Base-by-base conservation (phyloP, 2,329 filamentous ascomycete species). In the Hymenoscyphus linearis region DNA sequence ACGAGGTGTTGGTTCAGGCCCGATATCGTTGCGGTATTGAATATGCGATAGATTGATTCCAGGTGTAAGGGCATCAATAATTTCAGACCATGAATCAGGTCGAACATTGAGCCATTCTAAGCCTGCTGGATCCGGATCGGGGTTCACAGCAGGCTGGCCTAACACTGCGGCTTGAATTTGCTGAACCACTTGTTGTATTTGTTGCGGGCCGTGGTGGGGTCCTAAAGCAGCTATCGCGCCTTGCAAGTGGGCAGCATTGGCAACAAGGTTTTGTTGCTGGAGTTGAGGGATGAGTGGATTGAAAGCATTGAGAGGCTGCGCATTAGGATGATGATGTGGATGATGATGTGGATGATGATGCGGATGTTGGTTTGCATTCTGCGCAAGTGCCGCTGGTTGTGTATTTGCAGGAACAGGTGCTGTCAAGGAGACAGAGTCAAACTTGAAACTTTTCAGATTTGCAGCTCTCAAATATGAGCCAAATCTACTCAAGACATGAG, bases 361-460 rank as follows among this genome's bases (percentile, higher is more conserved):
- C 47, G 26, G 40, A 40, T 27, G n/a, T 56, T 25, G 40, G 50
- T 27, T 25, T 56, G 31, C 34, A 44, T 44, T 18, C 53, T 35
- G 58, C 4, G 60, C 55, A 37, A 60, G 54, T 26, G 47, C 60
- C 50, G 56, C 57, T 57, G 58, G 31, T 52, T 60, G 58, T 44
- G 55, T 31, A 40, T 54, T 40, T 57, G 60, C 56, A 50, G 58
- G 52, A 1, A 77, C 73, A 36, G 77, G 75, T 0, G 81, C 81
- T 14, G 82, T 85, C 44, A 90, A 73, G 6, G 87, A 90, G 0
- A 90, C 83, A 0, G 85, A 86, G 66, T 88, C 80, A 2, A 90
- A 74, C 9, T 79, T 79, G 16, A 90, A 71, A 22, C 78, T 79
- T 63, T 81, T 76, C 13, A 90, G 72, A 2, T 72, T 76, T 7